Conservation (phyloP, 2,329 filamentous ascomycete species). For the Fusarium torreyae region DNA sequence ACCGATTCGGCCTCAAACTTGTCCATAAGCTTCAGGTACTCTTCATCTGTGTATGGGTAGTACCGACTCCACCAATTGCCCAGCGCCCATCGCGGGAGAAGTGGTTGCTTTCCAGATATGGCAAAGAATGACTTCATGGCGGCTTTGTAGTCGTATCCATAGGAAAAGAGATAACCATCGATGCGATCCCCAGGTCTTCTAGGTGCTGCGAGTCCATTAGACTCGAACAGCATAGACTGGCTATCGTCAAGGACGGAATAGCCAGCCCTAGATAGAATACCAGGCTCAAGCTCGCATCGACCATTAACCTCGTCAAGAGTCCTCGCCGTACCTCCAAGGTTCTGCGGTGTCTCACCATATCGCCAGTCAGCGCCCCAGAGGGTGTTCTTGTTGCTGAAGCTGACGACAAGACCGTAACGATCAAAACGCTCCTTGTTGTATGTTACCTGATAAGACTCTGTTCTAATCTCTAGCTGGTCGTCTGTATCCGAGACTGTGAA, state of each 20-base stretch:
- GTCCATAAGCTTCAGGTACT: slow-evolving; percentile 72
- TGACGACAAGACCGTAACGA: slow-evolving; percentile 63
- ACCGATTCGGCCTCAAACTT: slow-evolving; percentile 66
- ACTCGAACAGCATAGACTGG: slow-evolving; percentile 69
- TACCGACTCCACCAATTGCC: slow-evolving; percentile 79
- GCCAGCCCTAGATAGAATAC: slow-evolving; percentile 66
- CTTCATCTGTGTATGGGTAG: slow-evolving; percentile 68
- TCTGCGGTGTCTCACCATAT: slow-evolving; percentile 62
- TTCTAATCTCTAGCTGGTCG: slow-evolving; percentile 68
- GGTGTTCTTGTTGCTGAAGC: slow-evolving; percentile 59
- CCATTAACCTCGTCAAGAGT: slow-evolving; percentile 70
- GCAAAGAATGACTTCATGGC: slow-evolving; percentile 69
- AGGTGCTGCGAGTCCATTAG: slow-evolving; percentile 66
- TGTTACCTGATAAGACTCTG: slow-evolving; percentile 67
- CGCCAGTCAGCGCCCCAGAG: slow-evolving; percentile 58
- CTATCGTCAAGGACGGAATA: slow-evolving; percentile 69
- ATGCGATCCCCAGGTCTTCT: slow-evolving; percentile 63
- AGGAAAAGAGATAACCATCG: slow-evolving; percentile 73
- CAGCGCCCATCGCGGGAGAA: slow-evolving; percentile 70
- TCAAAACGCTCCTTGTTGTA: slow-evolving; percentile 73
- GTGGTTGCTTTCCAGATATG: slow-evolving; percentile 69
- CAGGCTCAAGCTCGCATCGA: slow-evolving; percentile 63
- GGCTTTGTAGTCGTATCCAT: slow-evolving; percentile 69
- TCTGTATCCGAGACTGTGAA: slow-evolving; percentile 64
- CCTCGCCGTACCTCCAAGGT: slow-evolving; percentile 65